Percentiles rank a stretch among this genome's conserved stretches.
Conservation (phyloP, 2,329 filamentous ascomycete genomes). For the Fusarium sp. region DNA sequence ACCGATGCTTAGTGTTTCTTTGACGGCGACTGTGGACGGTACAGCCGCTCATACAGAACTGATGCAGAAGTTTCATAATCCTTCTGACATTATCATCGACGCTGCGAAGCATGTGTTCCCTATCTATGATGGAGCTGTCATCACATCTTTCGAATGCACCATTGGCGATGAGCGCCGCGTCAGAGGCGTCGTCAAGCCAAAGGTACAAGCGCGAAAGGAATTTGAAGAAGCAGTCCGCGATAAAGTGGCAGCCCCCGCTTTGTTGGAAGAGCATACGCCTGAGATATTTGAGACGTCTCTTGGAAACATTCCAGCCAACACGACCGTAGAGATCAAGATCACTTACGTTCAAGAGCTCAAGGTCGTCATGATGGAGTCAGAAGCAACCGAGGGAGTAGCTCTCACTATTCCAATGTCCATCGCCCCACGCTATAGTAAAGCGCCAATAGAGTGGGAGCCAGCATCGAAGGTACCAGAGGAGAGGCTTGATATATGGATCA, state of each 20-base stretch:
- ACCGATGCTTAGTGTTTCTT: not conserved
- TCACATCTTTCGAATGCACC: not conserved
- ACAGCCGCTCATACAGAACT: not conserved
- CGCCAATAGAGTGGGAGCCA: accelerated
- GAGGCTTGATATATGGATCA: not conserved
- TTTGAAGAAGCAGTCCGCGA: not conserved
- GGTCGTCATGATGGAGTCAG: not conserved
- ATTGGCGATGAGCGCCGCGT: not conserved
- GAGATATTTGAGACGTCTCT: not conserved
- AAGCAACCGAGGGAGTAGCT: not conserved
- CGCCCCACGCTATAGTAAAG: not conserved
- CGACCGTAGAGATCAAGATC: accelerated
- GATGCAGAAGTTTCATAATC: not conserved
- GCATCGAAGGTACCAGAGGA: accelerated
- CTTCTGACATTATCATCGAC: accelerated
- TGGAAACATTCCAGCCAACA: not conserved
- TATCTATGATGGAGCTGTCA: accelerated
- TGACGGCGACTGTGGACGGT: not conserved
- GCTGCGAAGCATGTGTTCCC: not conserved
- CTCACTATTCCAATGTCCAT: not conserved
- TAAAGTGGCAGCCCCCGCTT: accelerated
- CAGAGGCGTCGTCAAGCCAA: not conserved
- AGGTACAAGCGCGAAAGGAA: accelerated
- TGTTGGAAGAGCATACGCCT: not conserved
- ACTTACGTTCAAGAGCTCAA: not conserved